phyloP scores from a whole-genome alignment of 768 basidiomycete species.

The Pleurotus djamor region DNA sequence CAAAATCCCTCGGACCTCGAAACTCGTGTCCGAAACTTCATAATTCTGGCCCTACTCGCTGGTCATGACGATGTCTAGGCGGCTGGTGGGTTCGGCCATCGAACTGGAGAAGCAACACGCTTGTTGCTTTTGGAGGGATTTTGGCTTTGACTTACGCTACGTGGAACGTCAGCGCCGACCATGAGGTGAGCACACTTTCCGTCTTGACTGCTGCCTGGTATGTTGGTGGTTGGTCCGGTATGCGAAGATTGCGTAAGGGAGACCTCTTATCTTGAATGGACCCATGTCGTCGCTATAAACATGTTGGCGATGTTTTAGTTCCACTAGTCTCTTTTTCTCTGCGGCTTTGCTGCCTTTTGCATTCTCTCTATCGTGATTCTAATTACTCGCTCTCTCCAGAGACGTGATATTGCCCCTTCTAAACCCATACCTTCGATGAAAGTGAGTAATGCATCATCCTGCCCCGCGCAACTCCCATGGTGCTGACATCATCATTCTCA shows the following conservation, averaged over 20 bases:
- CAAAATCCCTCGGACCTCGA: no score
- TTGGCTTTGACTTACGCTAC: constrained; percentile 58
- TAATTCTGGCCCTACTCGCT: no score
- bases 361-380: neutral
- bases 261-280: no score
- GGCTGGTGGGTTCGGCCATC: constrained; percentile 95
- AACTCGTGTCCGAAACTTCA: no score
- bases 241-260: no score
- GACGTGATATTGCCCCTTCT: neutral
- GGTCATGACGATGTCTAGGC: constrained; percentile 55
- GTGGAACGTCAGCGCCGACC: constrained; percentile 73
- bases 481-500: neutral
- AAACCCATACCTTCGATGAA: neutral
- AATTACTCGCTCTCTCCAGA: neutral
- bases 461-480: no score
- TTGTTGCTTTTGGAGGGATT: constrained; percentile 69
- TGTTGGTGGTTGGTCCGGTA: no score
- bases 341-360: neutral
- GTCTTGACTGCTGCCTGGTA: neutral
- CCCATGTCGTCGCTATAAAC: no score
- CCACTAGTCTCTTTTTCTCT: neutral
- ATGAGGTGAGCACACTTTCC: constrained; percentile 59
- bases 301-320: no score
- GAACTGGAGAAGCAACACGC: constrained; percentile 89
- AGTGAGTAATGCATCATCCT: neutral